Base-by-base conservation (phyloP, 2,329 filamentous ascomycete species). In the Aspergillus glaucus region DNA sequence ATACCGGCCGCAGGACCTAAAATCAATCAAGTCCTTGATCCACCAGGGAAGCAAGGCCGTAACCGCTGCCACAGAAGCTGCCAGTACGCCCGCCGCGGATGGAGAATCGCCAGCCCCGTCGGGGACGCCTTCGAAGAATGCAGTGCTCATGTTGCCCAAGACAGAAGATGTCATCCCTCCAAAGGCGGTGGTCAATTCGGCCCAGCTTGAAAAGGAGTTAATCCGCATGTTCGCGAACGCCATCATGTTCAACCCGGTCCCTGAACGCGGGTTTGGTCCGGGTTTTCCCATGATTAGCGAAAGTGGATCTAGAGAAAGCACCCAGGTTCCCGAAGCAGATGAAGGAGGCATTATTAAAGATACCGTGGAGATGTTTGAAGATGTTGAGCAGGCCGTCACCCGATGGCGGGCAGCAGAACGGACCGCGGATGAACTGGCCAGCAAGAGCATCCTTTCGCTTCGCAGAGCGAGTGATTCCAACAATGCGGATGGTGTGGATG, bases 201-300 rank as follows among this genome's bases (percentile, higher is more conserved):
- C 86, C 1, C 93, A 97, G 66, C 78, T 97, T 14, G 92, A 97
- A 69, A 88, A 90, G 56, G 92, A 97, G 66, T 75, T 97, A 9
- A 88, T 94, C 59, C 87, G 94, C 60, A 96, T 97, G 88, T 95
- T 97, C 67, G 89, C 90, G 57, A 97, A 97, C 62, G 92, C 93
- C 15, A 87, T 96, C 69, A 97, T 98, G 93, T 98, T 95, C 75
- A 97, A 97, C 60, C 84, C 87, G 0, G 88, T 95, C 53, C 84
- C 86, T 0, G 77, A 87, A 56, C 80, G 85, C 22, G 86, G 86
- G 0, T 82, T 86, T 8, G 85, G 85, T 0, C 74, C 78, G 2
- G 73, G 77, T 0, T 87, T 90, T 55, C 67, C 57, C 44, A 69
- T 65, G 75, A 75, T 52, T 66, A 75, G 55, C 63, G 78, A 57